Base-by-base conservation (phyloP, 2,329 filamentous ascomycete species). In the Cytospora leucostoma region DNA sequence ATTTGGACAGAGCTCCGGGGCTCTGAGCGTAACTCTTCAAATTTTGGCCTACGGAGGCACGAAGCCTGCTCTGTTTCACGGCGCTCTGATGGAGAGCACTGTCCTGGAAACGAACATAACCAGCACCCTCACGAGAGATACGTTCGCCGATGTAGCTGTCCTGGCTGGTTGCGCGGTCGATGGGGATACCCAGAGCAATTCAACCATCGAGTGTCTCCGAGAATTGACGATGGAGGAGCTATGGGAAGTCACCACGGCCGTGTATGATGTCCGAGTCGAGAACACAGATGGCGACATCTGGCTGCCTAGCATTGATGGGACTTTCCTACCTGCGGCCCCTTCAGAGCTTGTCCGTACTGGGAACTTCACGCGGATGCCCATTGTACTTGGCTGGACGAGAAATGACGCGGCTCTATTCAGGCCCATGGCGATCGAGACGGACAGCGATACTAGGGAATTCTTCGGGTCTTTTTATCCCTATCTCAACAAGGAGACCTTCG, bases 1-100 rank as follows among this genome's bases (percentile, higher is more conserved):
- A 47, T 80, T 74, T 71, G 80, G 77, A 17, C 76, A 82, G 68
- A 58, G 56, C 56, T 58, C 56, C 3, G 56, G 56, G 12, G 56
- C 37, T 7, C 56, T 58, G 32, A 34, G 38, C 12, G 56, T 38
- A 3, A 37, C 40, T 4, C 40, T 50, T 6, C 56, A 58, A 10
- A 15, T 58, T 10, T 27, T 58, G 12, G 56, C 56, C 7, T 58
- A 58, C 32, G 56, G 56, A 3, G 56, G 56, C 17, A 21, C 32
- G 2, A 34, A 32, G 1, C 40, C 40, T 11, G 13, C 17, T 34
- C 56, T 33, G 27, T 58, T 58, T n/a, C 15, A 50, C 17, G 56
- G 56, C 10, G 56, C 56, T 21, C 17, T 58, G 27, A 35, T 58
- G 15, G 37, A 58, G 55, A 56, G 55, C 55, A 56, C 55, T 4